A percentile compares a stretch with the other conserved stretches of the same genome.
These are phyloP conservation scores for Remersonia thermophila DNA, from an alignment of 2,329 filamentous ascomycete genomes.

Conservation along the genomic window DNA sequence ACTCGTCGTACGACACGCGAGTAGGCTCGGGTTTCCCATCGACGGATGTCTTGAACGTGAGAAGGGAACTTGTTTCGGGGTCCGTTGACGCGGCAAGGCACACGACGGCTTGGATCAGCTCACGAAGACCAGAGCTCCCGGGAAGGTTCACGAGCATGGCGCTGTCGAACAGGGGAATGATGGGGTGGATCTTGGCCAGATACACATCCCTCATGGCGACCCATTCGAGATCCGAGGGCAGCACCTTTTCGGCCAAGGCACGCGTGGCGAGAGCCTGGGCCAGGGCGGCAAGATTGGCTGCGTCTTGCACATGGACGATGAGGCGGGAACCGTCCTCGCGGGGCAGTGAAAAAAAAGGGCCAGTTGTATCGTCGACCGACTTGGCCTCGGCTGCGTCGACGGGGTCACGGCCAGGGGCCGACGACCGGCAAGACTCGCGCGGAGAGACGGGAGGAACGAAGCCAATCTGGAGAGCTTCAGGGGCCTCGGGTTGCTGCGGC, in stretches of 20 bases:
- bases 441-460: slow-evolving; percentile 4
- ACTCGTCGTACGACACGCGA: slow-evolving; percentile 8
- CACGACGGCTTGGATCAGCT: slow-evolving; percentile 13
- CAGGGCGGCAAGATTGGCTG: slow-evolving; percentile 7
- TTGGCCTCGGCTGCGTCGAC: not conserved
- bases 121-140: slow-evolving; percentile 4
- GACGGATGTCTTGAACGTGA: slow-evolving; percentile 8
- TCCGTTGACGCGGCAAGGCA: slow-evolving; percentile 16
- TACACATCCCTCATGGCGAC: slow-evolving; percentile 10
- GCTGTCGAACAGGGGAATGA: slow-evolving; percentile 16
- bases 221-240: slow-evolving; percentile 13
- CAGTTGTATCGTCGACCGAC: not conserved
- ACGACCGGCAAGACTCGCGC: not conserved
- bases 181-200: slow-evolving; percentile 15
- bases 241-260: slow-evolving; percentile 11
- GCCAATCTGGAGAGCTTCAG: not conserved
- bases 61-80: slow-evolving; percentile 4
- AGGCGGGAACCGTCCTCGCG: slow-evolving; percentile 6
- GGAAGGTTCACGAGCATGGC: slow-evolving; percentile 7
- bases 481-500: not conserved
- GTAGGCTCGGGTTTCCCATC: not conserved
- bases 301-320: slow-evolving; percentile 9
- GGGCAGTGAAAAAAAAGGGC: slow-evolving; percentile 6
- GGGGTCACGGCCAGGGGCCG: not conserved
- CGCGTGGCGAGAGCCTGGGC: slow-evolving; percentile 6